Evolutionary conservation across 306 rosid species (phyloP), one percentile per base, ranked within the genome.

Genomic region (Dryas alaskensis): DNA sequence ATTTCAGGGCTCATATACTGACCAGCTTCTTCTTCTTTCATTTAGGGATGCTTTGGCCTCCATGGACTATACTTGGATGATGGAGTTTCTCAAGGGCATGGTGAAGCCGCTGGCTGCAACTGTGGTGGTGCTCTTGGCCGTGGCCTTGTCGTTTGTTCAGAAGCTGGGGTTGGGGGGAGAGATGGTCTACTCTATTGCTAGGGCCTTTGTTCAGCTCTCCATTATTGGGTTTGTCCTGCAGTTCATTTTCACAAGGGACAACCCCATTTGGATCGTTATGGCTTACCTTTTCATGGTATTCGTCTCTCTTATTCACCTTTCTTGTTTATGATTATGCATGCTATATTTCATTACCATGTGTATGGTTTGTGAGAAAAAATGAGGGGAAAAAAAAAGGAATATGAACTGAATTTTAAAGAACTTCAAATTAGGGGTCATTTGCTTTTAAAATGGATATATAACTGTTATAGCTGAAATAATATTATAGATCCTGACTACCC

Each of bases 271-370:
- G 99, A 94, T 94, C 86, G 39, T 92, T 47, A 83, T 94, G 3
- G 99, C 96, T 8, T 94, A 92, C 73, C 90, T 94, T 70, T 94
- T 94, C 85, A 94, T 94, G 97, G 99, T 94, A 58, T 27, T 58
- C 2, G 62, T 67, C 11, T 37, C 57, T 44, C 12, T 39, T 4
- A 5, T 7, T 50, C n/a, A 22, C 52, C 16, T 5, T 17, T 10
- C n/a, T n/a, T 44, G 8, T 0, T 7, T 43, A 2, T 31, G 1
- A 31, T 31, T 31, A 31, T 31, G 37, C 37, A 31, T 10, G 31
- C 5, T 27, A 1, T 4, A 4, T 8, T 43, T 37, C 11, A 27
- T 14, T 7, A 9, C 2, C 3, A 39, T 39, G 22, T 50, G 31
- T 68, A 80, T 68, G 55, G 51, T 68, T 67, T 42, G 11, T 16